Conservation (phyloP, 1,284 basidiomycete species). For the Trichosporon sp. region DNA sequence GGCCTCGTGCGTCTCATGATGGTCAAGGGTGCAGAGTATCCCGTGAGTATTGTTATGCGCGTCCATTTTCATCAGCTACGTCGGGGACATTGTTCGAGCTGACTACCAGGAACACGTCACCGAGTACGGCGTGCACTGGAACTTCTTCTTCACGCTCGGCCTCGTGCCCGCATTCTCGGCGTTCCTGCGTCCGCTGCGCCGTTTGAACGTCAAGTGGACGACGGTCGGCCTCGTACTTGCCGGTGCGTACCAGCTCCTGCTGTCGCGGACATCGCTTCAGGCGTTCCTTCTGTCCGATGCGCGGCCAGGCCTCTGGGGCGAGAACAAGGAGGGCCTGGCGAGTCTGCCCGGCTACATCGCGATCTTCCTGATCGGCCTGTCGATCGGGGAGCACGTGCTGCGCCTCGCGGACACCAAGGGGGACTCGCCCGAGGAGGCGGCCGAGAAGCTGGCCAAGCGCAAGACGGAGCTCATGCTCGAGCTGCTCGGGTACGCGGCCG, state of each 20-base stretch:
- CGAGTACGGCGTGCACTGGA: conserved; percentile 98
- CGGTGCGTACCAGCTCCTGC: conserved; percentile 64
- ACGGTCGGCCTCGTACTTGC: conserved; percentile 62
- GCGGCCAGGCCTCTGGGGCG: conserved; percentile 62
- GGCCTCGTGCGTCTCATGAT: conserved; percentile 74
- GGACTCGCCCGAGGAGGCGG: conserved; percentile 5
- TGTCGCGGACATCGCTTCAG: conserved; percentile 58
- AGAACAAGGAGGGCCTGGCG: conserved; percentile 87
- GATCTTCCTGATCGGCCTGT: conserved; percentile 80
- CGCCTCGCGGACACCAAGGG: conserved; percentile 54
- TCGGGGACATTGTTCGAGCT: background rate
- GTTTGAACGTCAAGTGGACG: conserved; percentile 56
- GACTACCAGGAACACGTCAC: conserved; percentile 80
- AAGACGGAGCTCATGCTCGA: conserved; percentile 64
- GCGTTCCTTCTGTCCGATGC: conserved; percentile 62
- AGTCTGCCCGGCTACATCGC: conserved; percentile 83
- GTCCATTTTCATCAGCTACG: background rate
- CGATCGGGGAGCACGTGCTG: conserved; percentile 73
- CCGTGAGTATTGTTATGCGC: conserved; percentile 55
- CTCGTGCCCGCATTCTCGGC: conserved; percentile 72
- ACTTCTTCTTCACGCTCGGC: conserved; percentile 94
- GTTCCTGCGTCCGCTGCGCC: conserved; percentile 62
- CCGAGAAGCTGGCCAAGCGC: conserved; percentile 48
- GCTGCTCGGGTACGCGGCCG: conserved; percentile 66
- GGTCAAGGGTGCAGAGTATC: conserved; percentile 92